phyloP scores from a whole-genome alignment of 805 yeast species.

The Yueomyces sp. region DNA sequence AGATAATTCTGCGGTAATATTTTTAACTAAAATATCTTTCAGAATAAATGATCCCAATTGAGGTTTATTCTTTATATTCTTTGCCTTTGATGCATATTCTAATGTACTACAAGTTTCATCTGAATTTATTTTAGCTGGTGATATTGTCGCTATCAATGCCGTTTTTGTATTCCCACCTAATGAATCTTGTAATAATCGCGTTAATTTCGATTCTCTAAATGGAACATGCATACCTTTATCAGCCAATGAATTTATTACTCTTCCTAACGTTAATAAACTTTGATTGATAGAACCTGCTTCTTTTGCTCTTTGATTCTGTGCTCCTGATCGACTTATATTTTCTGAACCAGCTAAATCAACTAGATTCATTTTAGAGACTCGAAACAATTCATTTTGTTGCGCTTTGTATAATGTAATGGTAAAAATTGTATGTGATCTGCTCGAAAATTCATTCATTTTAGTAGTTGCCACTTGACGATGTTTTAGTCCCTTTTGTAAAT shows the following conservation, averaged over 20 bases:
- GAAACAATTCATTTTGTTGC: conserved; percentile 33
- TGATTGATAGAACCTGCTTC: conserved; percentile 93
- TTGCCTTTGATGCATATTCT: conserved; percentile 81
- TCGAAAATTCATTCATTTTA: conserved; percentile 74
- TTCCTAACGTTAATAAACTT: conserved; percentile 72
- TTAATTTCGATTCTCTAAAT: conserved; percentile 69
- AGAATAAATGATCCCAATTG: conserved; percentile 52
- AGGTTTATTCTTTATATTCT: conserved; percentile 60
- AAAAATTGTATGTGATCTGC: conserved; percentile 85
- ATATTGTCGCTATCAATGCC: conserved; percentile 72
- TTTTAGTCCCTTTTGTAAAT: conserved; percentile 57
- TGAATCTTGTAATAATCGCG: conserved; percentile 63
- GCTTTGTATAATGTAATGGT: conserved; percentile 55
- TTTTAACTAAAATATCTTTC: conserved; percentile 33
- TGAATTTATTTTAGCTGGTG: conserved; percentile 65
- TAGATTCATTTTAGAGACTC: conserved; percentile 35
- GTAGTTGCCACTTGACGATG: conserved; percentile 76
- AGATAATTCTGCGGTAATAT: conserved; percentile 29
- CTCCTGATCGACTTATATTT: conserved; percentile 74
- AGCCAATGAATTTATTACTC: conserved; percentile 68
- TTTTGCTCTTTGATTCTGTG: conserved; percentile 69
- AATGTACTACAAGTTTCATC: conserved; percentile 78
- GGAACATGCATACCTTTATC: conserved; percentile 58
- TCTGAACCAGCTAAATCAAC: conserved; percentile 96
- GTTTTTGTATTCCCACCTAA: conserved; percentile 85